Evolutionary conservation across 441 rosid genomes (phyloP).

Genomic region (Adansonia gregorii): DNA sequence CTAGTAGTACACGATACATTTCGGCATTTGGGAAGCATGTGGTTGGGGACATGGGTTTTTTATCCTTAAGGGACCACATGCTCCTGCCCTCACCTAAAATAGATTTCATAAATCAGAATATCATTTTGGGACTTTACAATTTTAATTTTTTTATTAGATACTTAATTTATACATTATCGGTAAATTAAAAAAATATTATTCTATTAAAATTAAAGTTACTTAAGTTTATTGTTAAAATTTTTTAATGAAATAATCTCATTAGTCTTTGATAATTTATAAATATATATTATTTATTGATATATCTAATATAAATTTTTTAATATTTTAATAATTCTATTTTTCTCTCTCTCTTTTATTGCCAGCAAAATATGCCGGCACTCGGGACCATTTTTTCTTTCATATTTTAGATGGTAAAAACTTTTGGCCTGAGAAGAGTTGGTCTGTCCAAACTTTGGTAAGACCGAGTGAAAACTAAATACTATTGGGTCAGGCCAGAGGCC

Average conservation of each 20-base stretch:
- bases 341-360: no score
- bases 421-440: background rate
- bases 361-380: no score
- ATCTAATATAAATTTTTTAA: no score
- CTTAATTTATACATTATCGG: no score
- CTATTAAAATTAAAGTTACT: no score
- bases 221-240: no score
- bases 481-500: background rate
- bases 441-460: background rate
- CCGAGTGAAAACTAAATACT: background rate
- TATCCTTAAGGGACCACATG: constrained; percentile 2
- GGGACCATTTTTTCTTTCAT: background rate
- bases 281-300: no score
- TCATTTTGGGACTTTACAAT: background rate
- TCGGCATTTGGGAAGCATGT: constrained; percentile 5
- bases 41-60: constrained; percentile 17
- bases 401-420: background rate
- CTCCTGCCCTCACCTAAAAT: background rate
- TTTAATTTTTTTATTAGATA: background rate
- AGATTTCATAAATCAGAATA: background rate
- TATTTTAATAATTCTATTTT: no score
- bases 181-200: no score
- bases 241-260: no score
- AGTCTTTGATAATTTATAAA: no score
- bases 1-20: background rate